Evolutionary conservation across 2,329 filamentous ascomycete species (phyloP).

Genomic region (Trichophyton schoenleinii): DNA sequence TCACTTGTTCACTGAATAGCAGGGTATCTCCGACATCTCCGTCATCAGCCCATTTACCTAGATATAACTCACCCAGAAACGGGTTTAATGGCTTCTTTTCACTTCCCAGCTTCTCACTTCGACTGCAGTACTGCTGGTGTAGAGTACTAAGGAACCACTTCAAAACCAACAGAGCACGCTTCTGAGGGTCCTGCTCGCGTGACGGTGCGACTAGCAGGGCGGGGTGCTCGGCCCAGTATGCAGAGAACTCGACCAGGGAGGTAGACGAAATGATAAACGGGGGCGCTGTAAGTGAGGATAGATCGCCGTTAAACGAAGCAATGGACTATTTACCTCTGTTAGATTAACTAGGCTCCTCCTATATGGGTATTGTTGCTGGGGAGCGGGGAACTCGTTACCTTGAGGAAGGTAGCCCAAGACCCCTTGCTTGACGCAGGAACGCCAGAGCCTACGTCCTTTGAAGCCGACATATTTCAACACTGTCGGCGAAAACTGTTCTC

Average conservation of each 20-base stretch:
- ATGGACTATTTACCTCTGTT: slow-evolving; percentile 41
- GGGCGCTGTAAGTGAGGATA: slow-evolving; percentile 67
- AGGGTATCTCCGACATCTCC: slow-evolving; percentile 59
- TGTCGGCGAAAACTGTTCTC: neutral
- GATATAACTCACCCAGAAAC: slow-evolving; percentile 86
- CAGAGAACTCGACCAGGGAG: slow-evolving; percentile 66
- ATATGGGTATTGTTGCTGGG: neutral
- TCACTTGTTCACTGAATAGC: slow-evolving; percentile 88
- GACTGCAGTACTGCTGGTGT: slow-evolving; percentile 66
- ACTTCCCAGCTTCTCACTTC: slow-evolving; percentile 70
- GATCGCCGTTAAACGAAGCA: slow-evolving; percentile 69
- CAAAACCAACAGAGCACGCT: slow-evolving; percentile 73
- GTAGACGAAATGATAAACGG: slow-evolving; percentile 71
- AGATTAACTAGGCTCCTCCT: neutral
- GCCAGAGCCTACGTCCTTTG: slow-evolving; percentile 29
- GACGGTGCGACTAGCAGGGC: slow-evolving; percentile 69
- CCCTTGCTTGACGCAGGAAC: slow-evolving; percentile 33
- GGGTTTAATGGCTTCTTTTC: slow-evolving; percentile 98
- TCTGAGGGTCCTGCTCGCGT: slow-evolving; percentile 63
- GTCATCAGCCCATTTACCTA: slow-evolving; percentile 78
- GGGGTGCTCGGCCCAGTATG: slow-evolving; percentile 73
- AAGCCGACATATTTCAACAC: neutral
- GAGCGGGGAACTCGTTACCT: slow-evolving; percentile 21
- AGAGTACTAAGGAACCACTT: slow-evolving; percentile 93
- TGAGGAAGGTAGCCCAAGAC: slow-evolving; percentile 38